Conservation (phyloP, 805 yeast species). For the Candida piceae region DNA sequence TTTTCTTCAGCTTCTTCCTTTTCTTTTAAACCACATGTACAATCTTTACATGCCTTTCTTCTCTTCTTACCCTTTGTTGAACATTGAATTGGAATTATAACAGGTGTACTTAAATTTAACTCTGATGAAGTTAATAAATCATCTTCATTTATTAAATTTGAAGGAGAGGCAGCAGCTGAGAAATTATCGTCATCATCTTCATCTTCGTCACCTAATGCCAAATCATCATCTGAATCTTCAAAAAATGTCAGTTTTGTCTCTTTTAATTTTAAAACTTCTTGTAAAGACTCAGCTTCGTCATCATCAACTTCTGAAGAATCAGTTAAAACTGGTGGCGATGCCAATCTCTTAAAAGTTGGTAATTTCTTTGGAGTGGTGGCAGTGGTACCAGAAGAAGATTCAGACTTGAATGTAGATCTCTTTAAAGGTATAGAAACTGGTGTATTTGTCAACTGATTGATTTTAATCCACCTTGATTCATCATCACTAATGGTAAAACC, state of each 20-base stretch:
- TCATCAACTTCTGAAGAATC: conserved; percentile 42
- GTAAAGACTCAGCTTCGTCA: conserved; percentile 31
- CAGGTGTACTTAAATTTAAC: conserved; percentile 25
- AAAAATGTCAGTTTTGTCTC: conserved; percentile 50
- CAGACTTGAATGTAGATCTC: conserved; percentile 6
- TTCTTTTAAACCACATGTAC: conserved; percentile 95
- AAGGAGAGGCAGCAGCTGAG: not conserved
- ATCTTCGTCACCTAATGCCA: conserved; percentile 15
- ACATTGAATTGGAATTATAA: conserved; percentile 57
- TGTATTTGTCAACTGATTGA: conserved; percentile 24
- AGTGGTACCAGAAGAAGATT: not conserved
- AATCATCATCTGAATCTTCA: conserved; percentile 32
- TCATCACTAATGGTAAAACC: conserved; percentile 49
- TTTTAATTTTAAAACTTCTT: conserved; percentile 39
- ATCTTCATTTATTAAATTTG: conserved; percentile 53
- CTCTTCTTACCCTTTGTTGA: conserved; percentile 48
- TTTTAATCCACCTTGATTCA: conserved; percentile 51
- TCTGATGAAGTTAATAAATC: conserved; percentile 37
- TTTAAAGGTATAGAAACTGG: conserved; percentile 21
- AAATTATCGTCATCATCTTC: conserved; percentile 21
- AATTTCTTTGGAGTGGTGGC: conserved; percentile 9
- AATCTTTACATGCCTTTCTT: conserved; percentile 95
- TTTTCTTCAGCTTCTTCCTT: conserved; percentile 62
- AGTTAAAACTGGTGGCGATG: conserved; percentile 35
- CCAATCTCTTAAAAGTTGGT: conserved; percentile 30